Conservation (phyloP, 164 flowering plant genomes). For the Umbellularia californica region DNA sequence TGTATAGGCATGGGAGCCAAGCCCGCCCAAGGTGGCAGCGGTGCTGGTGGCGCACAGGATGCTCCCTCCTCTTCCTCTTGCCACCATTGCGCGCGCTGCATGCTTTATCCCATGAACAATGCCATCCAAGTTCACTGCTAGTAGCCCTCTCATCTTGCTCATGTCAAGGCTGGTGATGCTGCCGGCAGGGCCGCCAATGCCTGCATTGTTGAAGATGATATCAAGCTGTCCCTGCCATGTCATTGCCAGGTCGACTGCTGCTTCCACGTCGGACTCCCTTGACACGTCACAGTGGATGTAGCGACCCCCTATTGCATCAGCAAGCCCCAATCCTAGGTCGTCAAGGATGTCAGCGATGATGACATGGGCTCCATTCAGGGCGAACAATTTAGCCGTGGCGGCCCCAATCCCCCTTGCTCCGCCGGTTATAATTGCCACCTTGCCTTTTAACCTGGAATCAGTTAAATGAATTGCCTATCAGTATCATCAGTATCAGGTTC, state of each 20-base stretch:
- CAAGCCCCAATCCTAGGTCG: conserved; percentile 44
- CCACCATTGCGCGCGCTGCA: conserved; percentile 70
- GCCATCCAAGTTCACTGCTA: conserved; percentile 55
- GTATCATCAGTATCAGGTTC: too few species aligned
- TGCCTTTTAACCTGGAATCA: conserved; percentile 45
- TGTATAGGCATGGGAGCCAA: conserved; percentile 60
- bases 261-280: conserved; percentile 53
- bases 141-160: conserved; percentile 27
- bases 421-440: conserved; percentile 81
- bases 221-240: conserved; percentile 62
- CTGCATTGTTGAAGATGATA: conserved; percentile 89
- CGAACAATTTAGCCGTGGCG: conserved; percentile 57
- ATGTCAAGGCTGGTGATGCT: conserved; percentile 55
- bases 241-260: conserved; percentile 45
- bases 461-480: background rate
- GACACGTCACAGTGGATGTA: conserved; percentile 73
- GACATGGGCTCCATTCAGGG: conserved; percentile 63
- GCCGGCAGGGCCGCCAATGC: conserved; percentile 48
- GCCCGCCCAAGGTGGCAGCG: conserved; percentile 72
- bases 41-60: conserved; percentile 78
- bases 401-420: conserved; percentile 91
- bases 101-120: conserved; percentile 66
- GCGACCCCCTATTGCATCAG: conserved; percentile 48
- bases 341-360: conserved; percentile 73
- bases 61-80: conserved; percentile 33